Evolutionary conservation across 768 basidiomycete genomes (phyloP).

Genomic region (Sarcodon aspratus): DNA sequence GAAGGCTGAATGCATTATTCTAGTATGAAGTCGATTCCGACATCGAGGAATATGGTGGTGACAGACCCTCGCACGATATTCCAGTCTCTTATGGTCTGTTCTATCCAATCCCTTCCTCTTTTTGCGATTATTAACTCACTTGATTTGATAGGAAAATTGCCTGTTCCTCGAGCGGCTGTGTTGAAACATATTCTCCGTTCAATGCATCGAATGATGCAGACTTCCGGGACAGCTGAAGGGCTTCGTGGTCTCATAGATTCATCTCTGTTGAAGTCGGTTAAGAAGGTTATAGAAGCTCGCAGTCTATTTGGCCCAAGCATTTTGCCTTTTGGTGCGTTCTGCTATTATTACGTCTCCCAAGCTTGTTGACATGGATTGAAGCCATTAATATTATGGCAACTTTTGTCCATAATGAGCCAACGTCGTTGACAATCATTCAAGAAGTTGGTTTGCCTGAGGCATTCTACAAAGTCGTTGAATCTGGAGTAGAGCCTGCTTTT

Average conservation of each 20-base stretch:
- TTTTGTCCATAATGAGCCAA: slow-evolving; percentile 98
- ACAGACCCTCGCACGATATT: slow-evolving; percentile 31
- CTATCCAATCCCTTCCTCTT: not conserved
- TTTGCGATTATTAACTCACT: slow-evolving; percentile 1
- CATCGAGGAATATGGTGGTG: slow-evolving; percentile 40
- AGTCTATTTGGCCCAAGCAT: slow-evolving; percentile 80
- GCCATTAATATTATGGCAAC: slow-evolving; percentile 94
- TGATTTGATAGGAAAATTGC: slow-evolving; percentile 44
- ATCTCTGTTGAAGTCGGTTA: slow-evolving; percentile 72
- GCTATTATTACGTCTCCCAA: not conserved
- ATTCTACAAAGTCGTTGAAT: slow-evolving; percentile 80
- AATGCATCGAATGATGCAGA: slow-evolving; percentile 96
- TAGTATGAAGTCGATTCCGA: slow-evolving; percentile 22
- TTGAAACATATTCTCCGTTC: slow-evolving; percentile 87
- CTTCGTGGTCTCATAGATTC: slow-evolving; percentile 91
- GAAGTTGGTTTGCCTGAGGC: slow-evolving; percentile 83
- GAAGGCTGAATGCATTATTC: slow-evolving; percentile 2
- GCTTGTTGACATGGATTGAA: slow-evolving; percentile 17
- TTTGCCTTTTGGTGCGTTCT: slow-evolving; percentile 63
- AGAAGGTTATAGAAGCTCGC: slow-evolving; percentile 78
- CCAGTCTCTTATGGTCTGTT: slow-evolving; percentile 40
- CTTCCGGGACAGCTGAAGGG: slow-evolving; percentile 87
- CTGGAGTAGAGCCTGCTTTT: slow-evolving; percentile 74
- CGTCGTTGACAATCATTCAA: slow-evolving; percentile 85
- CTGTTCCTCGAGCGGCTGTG: slow-evolving; percentile 66